phyloP scores from a whole-genome alignment of 352 stramenopile genomes.

The Aphanomyces euteiches region DNA sequence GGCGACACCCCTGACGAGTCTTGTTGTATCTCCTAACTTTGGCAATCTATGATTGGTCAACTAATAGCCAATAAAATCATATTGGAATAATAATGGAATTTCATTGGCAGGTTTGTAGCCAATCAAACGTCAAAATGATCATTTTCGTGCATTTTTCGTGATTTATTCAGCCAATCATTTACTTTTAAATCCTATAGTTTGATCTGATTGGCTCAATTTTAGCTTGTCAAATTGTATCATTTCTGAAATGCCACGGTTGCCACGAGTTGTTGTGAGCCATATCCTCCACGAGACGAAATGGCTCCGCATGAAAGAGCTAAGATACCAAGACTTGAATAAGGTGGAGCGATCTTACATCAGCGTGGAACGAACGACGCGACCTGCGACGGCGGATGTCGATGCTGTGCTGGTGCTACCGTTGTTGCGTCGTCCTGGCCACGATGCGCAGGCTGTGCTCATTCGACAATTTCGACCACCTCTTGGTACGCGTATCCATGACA shows the following conservation, averaged over 20 bases:
- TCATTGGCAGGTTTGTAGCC: background rate
- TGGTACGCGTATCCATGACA: conserved; percentile 26
- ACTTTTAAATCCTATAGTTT: background rate
- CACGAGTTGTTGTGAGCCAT: background rate
- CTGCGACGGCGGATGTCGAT: conserved; percentile 32
- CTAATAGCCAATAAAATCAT: no score
- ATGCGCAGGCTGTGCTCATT: conserved; percentile 68
- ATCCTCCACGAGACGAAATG: conserved; percentile 15
- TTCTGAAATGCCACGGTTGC: conserved; percentile 4
- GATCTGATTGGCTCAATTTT: conserved; percentile 8
- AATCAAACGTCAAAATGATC: background rate
- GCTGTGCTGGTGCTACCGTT: conserved; percentile 75
- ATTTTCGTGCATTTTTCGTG: background rate
- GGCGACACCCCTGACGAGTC: background rate
- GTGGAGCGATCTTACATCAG: conserved; percentile 19
- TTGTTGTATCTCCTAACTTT: conserved; percentile 25
- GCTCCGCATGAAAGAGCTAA: conserved; percentile 18
- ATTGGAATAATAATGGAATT: background rate
- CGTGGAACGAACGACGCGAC: conserved; percentile 23
- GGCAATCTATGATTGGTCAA: no score
- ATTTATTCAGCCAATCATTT: conserved; percentile 1
- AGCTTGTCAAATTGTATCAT: background rate
- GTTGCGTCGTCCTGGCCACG: conserved; percentile 38
- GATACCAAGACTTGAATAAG: conserved; percentile 7
- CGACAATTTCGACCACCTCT: conserved; percentile 88